Percentiles rank a stretch among this genome's conserved stretches.
Evolutionary conservation across 2,329 filamentous ascomycete genomes (phyloP).

Genomic region (Alternaria arborescens): DNA sequence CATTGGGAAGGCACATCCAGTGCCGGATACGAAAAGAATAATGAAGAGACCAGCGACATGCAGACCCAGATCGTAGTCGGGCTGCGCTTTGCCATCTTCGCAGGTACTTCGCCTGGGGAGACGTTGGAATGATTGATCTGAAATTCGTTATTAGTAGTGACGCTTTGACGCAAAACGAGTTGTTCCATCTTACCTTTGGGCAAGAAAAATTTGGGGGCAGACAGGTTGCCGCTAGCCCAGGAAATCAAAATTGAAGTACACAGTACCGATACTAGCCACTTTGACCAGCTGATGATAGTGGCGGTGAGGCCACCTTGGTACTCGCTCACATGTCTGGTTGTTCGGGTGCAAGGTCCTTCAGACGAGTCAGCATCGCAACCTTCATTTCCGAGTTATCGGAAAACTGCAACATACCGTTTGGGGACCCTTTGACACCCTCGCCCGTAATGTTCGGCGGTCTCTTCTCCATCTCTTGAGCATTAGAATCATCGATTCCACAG

Average conservation of each 20-base stretch:
- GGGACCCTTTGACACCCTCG: conserved; percentile 39
- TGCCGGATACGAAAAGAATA: conserved; percentile 45
- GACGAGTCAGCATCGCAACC: conserved; percentile 17
- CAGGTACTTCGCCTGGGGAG: conserved; percentile 32
- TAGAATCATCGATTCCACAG: conserved; percentile 24
- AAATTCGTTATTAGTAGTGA: background rate
- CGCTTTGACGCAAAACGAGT: background rate
- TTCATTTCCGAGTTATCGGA: background rate
- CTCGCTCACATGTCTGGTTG: conserved; percentile 31
- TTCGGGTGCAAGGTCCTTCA: conserved; percentile 42
- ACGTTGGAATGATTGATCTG: conserved; percentile 20
- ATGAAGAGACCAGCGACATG: conserved; percentile 47
- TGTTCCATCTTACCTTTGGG: conserved; percentile 18
- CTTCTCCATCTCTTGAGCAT: conserved; percentile 31
- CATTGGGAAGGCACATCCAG: conserved; percentile 68
- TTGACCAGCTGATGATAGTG: conserved; percentile 27
- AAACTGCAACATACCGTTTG: conserved; percentile 21
- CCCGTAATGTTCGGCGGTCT: conserved; percentile 18
- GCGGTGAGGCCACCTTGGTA: conserved; percentile 24
- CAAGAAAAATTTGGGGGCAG: conserved; percentile 12
- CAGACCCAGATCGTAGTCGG: conserved; percentile 40
- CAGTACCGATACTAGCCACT: conserved; percentile 38
- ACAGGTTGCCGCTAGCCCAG: conserved; percentile 20
- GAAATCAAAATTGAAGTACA: conserved; percentile 37
- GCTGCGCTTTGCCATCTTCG: conserved; percentile 29